Base-by-base conservation (phyloP, 1,284 basidiomycete species). In the Chondrostereum purpureum region DNA sequence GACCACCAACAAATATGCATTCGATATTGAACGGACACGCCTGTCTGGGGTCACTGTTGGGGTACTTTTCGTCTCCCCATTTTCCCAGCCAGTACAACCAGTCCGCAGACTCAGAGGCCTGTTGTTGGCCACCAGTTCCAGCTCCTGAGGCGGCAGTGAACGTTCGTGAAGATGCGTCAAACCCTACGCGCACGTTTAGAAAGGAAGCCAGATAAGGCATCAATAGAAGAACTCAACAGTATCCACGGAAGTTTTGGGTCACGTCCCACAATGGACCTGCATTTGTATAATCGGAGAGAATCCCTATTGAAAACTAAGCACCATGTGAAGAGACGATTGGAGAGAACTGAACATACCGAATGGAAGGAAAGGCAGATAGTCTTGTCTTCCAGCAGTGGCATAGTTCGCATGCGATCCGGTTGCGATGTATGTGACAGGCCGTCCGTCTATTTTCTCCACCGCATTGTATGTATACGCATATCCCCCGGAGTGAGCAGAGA, bases 401-500 rank as follows among this genome's bases (percentile, higher is more conserved):
- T 62, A 63, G 50, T 62, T 63, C 5, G 61, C 61, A 50, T 63
- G 61, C 27, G 58, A 57, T 31, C 61, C 61, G 16, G 39, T 47
- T 2, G 55, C 59, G 46, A 59, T 59, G 54, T 58, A 62, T 14
- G 56, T 55, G 31, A 54, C 53, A 4, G 61, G 51, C 13, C 60
- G 58, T 8, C 53, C 51, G 48, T 51, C 48, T 13, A 51, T 53
- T 38, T 52, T 53, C 22, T 55, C 37, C 22, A 55, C 39, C n/a
- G 53, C 56, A 20, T 44, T 46, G 51, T 54, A 61, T 4, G 51
- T 56, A 52, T 57, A 66, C 5, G 63, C 58, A 3, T 57, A 46
- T 19, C 65, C 65, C 38, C 60, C 57, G 21, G 50, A 46, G 50
- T 67, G 65, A n/a, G 59, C 61, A 21, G 64, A 66, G 42, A 64